Evolutionary conservation across 805 yeast genomes (phyloP).

Genomic region (Teunomyces tritomae): DNA sequence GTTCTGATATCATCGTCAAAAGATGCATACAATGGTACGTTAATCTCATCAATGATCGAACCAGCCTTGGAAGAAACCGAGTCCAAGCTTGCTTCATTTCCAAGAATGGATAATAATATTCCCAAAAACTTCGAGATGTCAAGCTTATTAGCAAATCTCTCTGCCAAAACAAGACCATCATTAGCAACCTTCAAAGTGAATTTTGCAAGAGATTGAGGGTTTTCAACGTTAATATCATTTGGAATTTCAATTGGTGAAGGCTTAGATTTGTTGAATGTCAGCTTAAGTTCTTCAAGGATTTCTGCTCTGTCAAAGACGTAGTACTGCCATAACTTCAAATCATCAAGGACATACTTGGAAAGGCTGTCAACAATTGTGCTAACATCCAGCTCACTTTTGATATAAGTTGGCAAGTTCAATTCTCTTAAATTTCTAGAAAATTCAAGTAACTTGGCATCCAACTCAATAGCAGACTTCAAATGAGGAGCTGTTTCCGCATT

Average conservation of each 20-base stretch:
- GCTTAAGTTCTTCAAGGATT: slow-evolving; percentile 38
- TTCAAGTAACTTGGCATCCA: slow-evolving; percentile 66
- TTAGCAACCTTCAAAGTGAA: slow-evolving; percentile 46
- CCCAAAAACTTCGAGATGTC: slow-evolving; percentile 51
- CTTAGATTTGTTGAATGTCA: slow-evolving; percentile 28
- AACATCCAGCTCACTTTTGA: slow-evolving; percentile 54
- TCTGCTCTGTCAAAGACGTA: slow-evolving; percentile 64
- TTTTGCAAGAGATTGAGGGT: slow-evolving; percentile 45
- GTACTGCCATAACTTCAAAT: slow-evolving; percentile 80
- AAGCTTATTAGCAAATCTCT: slow-evolving; percentile 54
- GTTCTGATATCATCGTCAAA: slow-evolving; percentile 72
- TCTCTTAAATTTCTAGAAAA: slow-evolving; percentile 58
- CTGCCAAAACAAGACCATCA: slow-evolving; percentile 43
- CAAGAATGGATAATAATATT: slow-evolving; percentile 19
- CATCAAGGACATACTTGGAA: slow-evolving; percentile 61
- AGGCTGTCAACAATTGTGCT: slow-evolving; percentile 64
- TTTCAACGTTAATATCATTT: slow-evolving; percentile 30
- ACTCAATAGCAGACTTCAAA: slow-evolving; percentile 75
- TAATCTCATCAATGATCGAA: slow-evolving; percentile 70
- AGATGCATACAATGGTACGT: slow-evolving; percentile 63
- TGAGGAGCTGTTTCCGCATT: slow-evolving; percentile 87
- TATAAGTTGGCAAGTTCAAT: slow-evolving; percentile 59
- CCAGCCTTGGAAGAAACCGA: slow-evolving; percentile 37
- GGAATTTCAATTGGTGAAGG: slow-evolving; percentile 13
- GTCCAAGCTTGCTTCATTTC: slow-evolving; percentile 15